A percentile compares a stretch with the other conserved stretches of the same genome.
These are phyloP conservation scores for Rhizoctonia solani DNA, from an alignment of 1,284 basidiomycete genomes.

Conservation along the genomic window DNA sequence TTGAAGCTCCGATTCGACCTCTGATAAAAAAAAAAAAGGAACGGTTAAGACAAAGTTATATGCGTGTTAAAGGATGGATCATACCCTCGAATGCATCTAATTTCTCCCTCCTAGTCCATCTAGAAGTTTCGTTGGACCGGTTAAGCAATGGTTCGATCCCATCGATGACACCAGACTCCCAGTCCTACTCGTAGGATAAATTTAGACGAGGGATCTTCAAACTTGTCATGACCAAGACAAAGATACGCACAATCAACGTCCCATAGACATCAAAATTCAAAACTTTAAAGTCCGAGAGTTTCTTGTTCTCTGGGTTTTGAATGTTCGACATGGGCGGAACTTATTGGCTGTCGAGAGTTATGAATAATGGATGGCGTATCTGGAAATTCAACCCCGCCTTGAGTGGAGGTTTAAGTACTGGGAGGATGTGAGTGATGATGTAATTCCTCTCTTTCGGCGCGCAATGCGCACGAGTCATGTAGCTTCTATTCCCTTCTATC, in stretches of 20 bases:
- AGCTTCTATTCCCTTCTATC: no score
- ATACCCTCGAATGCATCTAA: conserved; percentile 53
- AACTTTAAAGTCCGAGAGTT: conserved; percentile 54
- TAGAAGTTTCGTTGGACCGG: conserved; percentile 49
- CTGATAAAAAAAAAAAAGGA: conserved; percentile 18
- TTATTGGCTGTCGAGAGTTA: no score
- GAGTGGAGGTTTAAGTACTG: no score
- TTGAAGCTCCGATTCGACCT: conserved; percentile 62
- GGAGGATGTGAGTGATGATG: no score
- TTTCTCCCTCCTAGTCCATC: conserved; percentile 57
- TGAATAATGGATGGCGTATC: no score
- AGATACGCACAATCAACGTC: conserved; percentile 58
- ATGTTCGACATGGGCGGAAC: neutral
- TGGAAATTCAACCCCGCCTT: no score
- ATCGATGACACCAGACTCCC: conserved; percentile 67
- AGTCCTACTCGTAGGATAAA: conserved; percentile 57
- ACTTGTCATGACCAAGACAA: neutral
- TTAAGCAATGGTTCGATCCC: conserved; percentile 58
- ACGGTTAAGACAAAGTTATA: no score
- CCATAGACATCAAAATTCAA: conserved; percentile 72
- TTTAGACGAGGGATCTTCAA: conserved; percentile 1
- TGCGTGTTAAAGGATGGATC: neutral
- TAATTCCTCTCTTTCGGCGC: no score
- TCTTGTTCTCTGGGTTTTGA: conserved; percentile 23
- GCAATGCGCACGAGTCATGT: no score